Evolutionary conservation across 2,329 filamentous ascomycete genomes (phyloP).

Genomic region (Aureobasidium leucospermi): DNA sequence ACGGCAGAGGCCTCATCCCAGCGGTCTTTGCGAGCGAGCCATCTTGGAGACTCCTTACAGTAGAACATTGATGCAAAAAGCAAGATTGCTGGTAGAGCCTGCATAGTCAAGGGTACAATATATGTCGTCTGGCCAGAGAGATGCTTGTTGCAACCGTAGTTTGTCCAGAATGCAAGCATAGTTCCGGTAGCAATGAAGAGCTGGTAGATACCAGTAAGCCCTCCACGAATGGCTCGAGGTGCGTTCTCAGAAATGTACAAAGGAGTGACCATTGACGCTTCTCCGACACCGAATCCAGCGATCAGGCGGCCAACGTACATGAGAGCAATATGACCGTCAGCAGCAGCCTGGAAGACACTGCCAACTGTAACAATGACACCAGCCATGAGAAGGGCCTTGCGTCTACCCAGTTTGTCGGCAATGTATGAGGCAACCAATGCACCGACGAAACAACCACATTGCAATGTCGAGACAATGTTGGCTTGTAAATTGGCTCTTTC

Average conservation of each 20-base stretch:
- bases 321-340: conserved; percentile 51
- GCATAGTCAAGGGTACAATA: conserved; percentile 57
- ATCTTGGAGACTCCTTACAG: conserved; percentile 58
- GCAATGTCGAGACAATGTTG: conserved; percentile 65
- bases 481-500: conserved; percentile 50
- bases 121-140: conserved; percentile 44
- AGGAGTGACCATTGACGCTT: conserved; percentile 37
- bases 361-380: conserved; percentile 54
- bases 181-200: conserved; percentile 48
- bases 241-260: conserved; percentile 54
- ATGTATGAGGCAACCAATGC: conserved; percentile 52
- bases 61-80: conserved; percentile 55
- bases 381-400: conserved; percentile 47
- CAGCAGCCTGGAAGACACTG: conserved; percentile 56
- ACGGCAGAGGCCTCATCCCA: conserved; percentile 57
- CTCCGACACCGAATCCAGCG: conserved; percentile 41
- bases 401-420: conserved; percentile 51
- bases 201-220: conserved; percentile 54
- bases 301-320: conserved; percentile 61
- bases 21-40: conserved; percentile 59
- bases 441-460: conserved; percentile 61
- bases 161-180: conserved; percentile 44
- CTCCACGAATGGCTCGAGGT: conserved; percentile 52
- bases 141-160: conserved; percentile 30
- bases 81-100: conserved; percentile 55